Conservation (phyloP, 1,284 basidiomycete species). For the Pyrrhoderma lamaoense region DNA sequence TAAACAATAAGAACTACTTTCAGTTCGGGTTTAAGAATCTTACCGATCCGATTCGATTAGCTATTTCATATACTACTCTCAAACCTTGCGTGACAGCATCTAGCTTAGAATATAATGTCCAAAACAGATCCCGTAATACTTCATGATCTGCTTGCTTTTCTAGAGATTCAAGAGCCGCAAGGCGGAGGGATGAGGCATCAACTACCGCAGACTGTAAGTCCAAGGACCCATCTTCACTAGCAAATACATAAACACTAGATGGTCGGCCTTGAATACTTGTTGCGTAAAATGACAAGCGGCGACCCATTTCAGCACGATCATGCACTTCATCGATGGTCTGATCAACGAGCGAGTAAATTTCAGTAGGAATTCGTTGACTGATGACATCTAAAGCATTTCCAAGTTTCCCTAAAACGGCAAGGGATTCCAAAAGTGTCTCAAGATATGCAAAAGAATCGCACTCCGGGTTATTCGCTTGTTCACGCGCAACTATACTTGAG, state of each 20-base stretch:
- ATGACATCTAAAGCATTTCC: slow-evolving; percentile 82
- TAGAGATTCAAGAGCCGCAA: slow-evolving; percentile 73
- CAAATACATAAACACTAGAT: slow-evolving; percentile 45
- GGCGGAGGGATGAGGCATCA: slow-evolving; percentile 48
- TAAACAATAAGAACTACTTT: slow-evolving; percentile 6
- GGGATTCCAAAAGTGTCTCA: slow-evolving; percentile 87
- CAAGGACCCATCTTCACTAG: slow-evolving; percentile 29
- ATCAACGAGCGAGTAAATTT: slow-evolving; percentile 85
- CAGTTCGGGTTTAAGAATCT: slow-evolving; percentile 26
- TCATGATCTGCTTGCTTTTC: slow-evolving; percentile 75
- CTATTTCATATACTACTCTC: slow-evolving; percentile 87
- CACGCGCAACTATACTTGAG: slow-evolving; percentile 18
- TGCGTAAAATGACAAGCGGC: slow-evolving; percentile 42
- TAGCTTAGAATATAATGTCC: slow-evolving; percentile 96
- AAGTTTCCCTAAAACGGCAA: slow-evolving; percentile 86
- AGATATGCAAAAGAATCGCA: slow-evolving; percentile 91
- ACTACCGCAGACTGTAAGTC: slow-evolving; percentile 23
- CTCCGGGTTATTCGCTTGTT: slow-evolving; percentile 62
- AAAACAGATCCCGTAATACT: slow-evolving; percentile 89
- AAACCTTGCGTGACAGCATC: slow-evolving; percentile 94
- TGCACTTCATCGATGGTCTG: slow-evolving; percentile 86
- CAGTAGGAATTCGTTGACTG: slow-evolving; percentile 75
- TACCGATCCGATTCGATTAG: slow-evolving; percentile 81
- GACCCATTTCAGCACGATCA: slow-evolving; percentile 73
- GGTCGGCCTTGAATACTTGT: slow-evolving; percentile 24